phyloP scores from a whole-genome alignment of 768 basidiomycete genomes.

The Hygrophorus pudorinus region DNA sequence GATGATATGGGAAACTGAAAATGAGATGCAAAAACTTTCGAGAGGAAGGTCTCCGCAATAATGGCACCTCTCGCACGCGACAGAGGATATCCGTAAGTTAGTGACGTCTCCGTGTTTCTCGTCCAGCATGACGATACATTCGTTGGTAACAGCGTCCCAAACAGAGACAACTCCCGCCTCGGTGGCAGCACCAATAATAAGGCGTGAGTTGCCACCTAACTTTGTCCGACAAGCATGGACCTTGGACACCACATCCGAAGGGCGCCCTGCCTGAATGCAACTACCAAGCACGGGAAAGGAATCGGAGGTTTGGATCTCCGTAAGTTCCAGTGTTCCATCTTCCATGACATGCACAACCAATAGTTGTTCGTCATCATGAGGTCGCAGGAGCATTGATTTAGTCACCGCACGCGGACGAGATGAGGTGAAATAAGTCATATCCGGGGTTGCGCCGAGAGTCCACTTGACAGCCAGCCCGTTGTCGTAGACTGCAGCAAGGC shows the following conservation, averaged over 20 bases:
- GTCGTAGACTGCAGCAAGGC: slow-evolving; percentile 44
- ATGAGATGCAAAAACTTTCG: slow-evolving; percentile 55
- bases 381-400: slow-evolving; percentile 38
- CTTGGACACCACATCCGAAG: slow-evolving; percentile 40
- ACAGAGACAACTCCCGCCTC: slow-evolving; percentile 60
- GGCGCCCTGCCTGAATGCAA: slow-evolving; percentile 48
- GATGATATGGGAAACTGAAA: slow-evolving; percentile 57
- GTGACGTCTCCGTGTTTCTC: slow-evolving; percentile 49
- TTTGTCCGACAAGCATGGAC: slow-evolving; percentile 45
- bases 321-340: slow-evolving; percentile 58
- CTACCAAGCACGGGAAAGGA: slow-evolving; percentile 34
- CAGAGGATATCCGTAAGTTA: slow-evolving; percentile 49
- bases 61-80: slow-evolving; percentile 47
- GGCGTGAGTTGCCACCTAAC: slow-evolving; percentile 36
- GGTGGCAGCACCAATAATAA: slow-evolving; percentile 54
- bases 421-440: slow-evolving; percentile 31
- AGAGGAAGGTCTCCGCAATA: slow-evolving; percentile 60
- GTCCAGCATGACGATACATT: slow-evolving; percentile 53
- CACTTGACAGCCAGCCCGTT: slow-evolving; percentile 51
- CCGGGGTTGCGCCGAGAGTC: slow-evolving; percentile 26
- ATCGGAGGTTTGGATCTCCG: slow-evolving; percentile 38
- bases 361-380: slow-evolving; percentile 34
- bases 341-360: slow-evolving; percentile 51
- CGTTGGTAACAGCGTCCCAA: slow-evolving; percentile 63
- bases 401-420: slow-evolving; percentile 32